Evolutionary conservation across 495 filamentous ascomycete species (phyloP), one percentile per base, ranked within the genome.

Genomic region (Chaetomium cochliodes): DNA sequence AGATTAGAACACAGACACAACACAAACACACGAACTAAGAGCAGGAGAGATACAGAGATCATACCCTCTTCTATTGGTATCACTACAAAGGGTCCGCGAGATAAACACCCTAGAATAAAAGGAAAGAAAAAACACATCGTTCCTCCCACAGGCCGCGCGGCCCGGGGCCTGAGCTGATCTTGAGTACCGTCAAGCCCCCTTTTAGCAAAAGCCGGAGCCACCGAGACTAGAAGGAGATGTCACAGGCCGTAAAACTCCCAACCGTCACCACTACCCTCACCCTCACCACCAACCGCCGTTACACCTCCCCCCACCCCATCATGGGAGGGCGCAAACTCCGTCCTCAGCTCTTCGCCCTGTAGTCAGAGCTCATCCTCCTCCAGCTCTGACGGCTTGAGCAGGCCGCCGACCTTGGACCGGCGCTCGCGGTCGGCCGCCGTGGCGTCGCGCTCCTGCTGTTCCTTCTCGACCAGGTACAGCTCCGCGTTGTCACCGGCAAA

Each of bases 361-460:
- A 84, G 89, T 96, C 91, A 97, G 76, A 97, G 81, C 77, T 97
- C 93, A 72, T 97, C 93, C 69, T 97, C 93, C 58, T 96, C 92
- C 71, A 97, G 86, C 71, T 97, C 93, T 23, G 91, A 91, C 54
- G 93, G 93, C 79, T 97, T 97, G 67, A 97, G 79, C 67, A 97
- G 78, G 33, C 93, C 93, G 62, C 93, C 90, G 47, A 97, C 92
- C 77, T 92, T 96, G 78, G 92, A 88, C n/a, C 89, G 86, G 60
- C 92, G 86, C 75, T 93, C 90, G 67, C 90, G 84, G 75, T 97
- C 93, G 3, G 89, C 91, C 58, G 86, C 84, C 67, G 88, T 86
- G 50, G 89, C 90, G 68, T 91, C 92, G 64, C 87, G 84, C 54
- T 90, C 84, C 60, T 88, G 88, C 70, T 91, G 87, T 75, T 98